Conservation (phyloP, 352 stramenopile species). For the Phytophthora melonis region DNA sequence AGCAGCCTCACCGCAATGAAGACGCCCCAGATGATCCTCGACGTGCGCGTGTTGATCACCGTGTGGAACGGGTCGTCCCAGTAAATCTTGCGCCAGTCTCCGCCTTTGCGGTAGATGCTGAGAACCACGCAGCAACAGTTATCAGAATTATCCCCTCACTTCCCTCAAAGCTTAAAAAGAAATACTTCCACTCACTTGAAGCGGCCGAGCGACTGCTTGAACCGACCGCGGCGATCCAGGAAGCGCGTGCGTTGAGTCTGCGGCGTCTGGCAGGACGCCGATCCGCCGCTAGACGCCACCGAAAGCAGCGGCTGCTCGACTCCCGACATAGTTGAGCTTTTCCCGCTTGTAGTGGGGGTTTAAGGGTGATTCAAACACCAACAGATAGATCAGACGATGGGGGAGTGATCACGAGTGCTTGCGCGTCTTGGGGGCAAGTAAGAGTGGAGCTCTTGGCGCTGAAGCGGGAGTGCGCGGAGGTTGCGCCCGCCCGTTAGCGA, state of each 20-base stretch:
- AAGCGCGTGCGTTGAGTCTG: constrained; percentile 46
- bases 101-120: constrained; percentile 72
- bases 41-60: constrained; percentile 88
- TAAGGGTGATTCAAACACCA: constrained; percentile 1
- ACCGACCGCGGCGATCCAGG: constrained; percentile 67
- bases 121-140: constrained; percentile 11
- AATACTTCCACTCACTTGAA: constrained; percentile 64
- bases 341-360: constrained; percentile 8
- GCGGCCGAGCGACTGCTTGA: constrained; percentile 74
- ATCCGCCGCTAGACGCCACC: constrained; percentile 23
- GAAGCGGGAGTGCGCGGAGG: background rate
- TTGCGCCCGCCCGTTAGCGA: constrained; percentile 8
- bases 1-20: constrained; percentile 64
- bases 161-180: constrained; percentile 14
- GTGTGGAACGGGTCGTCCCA: constrained; percentile 89
- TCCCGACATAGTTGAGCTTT: constrained; percentile 31
- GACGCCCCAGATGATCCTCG: constrained; percentile 80
- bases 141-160: background rate
- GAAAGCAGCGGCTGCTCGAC: constrained; percentile 53
- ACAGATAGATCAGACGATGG: constrained; percentile 16
- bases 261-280: constrained; percentile 5
- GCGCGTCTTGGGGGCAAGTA: background rate
- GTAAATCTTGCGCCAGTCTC: constrained; percentile 87
- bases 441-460: background rate
- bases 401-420: background rate